phyloP scores from a whole-genome alignment of 306 rosid species.

The Psophocarpus tetragonolobus region DNA sequence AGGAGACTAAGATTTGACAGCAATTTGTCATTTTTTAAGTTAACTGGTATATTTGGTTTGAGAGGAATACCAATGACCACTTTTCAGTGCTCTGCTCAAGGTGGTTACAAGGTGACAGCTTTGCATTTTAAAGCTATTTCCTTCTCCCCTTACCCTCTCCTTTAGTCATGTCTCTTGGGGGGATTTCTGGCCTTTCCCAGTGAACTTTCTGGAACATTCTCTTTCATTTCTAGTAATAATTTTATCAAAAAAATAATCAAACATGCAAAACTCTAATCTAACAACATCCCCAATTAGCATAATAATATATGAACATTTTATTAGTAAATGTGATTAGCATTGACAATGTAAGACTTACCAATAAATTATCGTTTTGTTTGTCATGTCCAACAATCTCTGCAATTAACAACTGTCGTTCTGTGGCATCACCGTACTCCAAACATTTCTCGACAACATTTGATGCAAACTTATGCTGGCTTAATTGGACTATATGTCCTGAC shows the following conservation, averaged over 20 bases:
- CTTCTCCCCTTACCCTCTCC: not conserved
- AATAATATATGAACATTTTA: not conserved
- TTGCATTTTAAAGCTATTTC: not conserved
- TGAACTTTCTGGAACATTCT: not conserved
- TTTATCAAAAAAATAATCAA: not conserved
- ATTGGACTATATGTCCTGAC: constrained; percentile 59
- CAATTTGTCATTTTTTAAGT: not conserved
- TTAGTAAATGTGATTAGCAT: not conserved
- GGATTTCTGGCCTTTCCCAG: not conserved
- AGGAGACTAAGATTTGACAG: not conserved
- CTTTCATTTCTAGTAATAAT: not conserved
- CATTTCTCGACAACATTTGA: constrained; percentile 94
- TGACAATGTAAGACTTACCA: constrained; percentile 51
- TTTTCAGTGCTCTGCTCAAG: too few relatives aligned
- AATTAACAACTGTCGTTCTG: constrained; percentile 65
- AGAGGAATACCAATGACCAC: not conserved
- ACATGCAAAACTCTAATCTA: not conserved
- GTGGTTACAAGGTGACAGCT: not conserved
- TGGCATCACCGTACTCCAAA: constrained; percentile 69
- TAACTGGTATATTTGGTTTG: too few relatives aligned
- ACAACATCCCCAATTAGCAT: not conserved
- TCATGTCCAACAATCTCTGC: constrained; percentile 73
- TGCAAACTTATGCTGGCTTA: constrained; percentile 80
- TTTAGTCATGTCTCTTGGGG: not conserved
- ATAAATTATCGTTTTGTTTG: constrained; percentile 63